Evolutionary conservation across 2,329 filamentous ascomycete species (phyloP), one percentile per base, ranked within the genome.

Genomic region (Fonsecaea monophora): DNA sequence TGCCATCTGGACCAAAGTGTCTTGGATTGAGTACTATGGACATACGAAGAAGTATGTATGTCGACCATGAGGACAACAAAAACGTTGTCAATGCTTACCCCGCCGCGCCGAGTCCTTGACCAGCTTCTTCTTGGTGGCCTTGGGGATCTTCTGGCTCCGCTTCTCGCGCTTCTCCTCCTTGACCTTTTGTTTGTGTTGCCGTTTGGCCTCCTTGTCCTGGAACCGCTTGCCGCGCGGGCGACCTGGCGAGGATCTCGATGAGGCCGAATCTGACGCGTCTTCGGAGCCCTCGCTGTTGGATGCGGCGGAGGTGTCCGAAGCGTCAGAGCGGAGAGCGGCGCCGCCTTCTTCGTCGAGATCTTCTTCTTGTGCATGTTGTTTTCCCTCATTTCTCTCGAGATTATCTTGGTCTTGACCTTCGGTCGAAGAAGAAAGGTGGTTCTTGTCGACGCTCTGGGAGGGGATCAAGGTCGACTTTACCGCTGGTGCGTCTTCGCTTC

Each of bases 101-200:
- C 87, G 82, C 72, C 87, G 82, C 64, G 87, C 83, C 15, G 85
- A 84, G 69, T 83, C 82, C 64, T 84, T 85, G 32, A 96, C 87
- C 65, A 96, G 80, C 77, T 90, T 92, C 84, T 97, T 98, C 86
- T 99, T 99, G 38, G 97, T 72, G 77, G 96, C 89, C 81, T 99
- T 99, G 0, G 95, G 94, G 81, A 99, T 96, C 84, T 99, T 99
- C 3, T 92, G 91, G 78, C 94, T 92, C 67, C 95, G 84, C 82
- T 96, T 93, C 78, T 97, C 94, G 40, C 92, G 89, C 82, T 97
- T 97, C 75, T 94, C 94, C 75, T 97, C 94, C 81, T 98, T 99
- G 72, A 97, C 90, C 1, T 90, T 90, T 77, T 88, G 87, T 78
- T 99, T 99, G 78, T 97, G 95, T 71, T 87, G 88, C 72, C 89